Evolutionary conservation across 2,329 filamentous ascomycete genomes (phyloP).

Genomic region (Sclerotinia trifoliorum): DNA sequence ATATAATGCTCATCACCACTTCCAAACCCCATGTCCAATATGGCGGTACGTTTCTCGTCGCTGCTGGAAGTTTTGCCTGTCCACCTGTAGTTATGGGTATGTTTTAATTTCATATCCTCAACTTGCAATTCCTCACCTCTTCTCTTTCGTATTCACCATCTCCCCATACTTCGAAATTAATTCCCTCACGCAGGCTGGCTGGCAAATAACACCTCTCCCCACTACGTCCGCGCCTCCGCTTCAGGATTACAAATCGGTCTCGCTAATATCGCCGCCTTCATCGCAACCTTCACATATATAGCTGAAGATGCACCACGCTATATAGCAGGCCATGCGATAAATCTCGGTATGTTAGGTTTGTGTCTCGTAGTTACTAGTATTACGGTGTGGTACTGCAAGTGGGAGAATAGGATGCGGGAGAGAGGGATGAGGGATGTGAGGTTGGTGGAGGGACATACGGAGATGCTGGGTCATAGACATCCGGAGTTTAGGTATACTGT

Average conservation of each 20-base stretch:
- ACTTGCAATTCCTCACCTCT: neutral
- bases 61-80: slow-evolving; percentile 81
- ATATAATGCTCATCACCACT: slow-evolving; percentile 71
- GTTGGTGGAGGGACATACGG: slow-evolving; percentile 56
- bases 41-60: slow-evolving; percentile 76
- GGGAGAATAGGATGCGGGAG: slow-evolving; percentile 66
- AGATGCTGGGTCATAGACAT: slow-evolving; percentile 69
- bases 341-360: slow-evolving; percentile 69
- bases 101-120: neutral
- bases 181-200: slow-evolving; percentile 1
- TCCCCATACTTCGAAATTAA: neutral
- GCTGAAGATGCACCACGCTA: slow-evolving; percentile 58
- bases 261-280: slow-evolving; percentile 76
- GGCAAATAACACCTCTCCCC: slow-evolving; percentile 18
- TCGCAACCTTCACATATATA: slow-evolving; percentile 56
- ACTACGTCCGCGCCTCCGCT: slow-evolving; percentile 19
- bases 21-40: slow-evolving; percentile 68
- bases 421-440: slow-evolving; percentile 62
- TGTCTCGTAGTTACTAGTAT: slow-evolving; percentile 68
- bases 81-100: slow-evolving; percentile 21
- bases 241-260: slow-evolving; percentile 46
- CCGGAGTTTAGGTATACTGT: slow-evolving; percentile 70
- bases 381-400: slow-evolving; percentile 60
- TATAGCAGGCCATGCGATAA: slow-evolving; percentile 69
- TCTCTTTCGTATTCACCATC: no score